Conservation (phyloP, 2,329 filamentous ascomycete species). For the Cladobotryum mycophilum region DNA sequence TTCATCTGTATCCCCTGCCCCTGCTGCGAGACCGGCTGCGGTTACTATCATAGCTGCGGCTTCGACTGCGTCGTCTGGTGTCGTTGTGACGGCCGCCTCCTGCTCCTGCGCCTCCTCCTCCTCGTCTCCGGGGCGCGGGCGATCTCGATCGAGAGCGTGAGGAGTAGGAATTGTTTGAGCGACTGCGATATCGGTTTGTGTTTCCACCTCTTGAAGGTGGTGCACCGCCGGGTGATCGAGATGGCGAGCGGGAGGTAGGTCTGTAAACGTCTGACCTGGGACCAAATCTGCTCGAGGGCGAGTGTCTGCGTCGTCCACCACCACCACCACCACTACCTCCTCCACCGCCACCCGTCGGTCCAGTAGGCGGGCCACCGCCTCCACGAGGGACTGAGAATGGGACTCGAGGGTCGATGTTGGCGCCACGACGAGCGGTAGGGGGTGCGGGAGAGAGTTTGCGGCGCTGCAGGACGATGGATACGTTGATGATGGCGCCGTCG, state of each 20-base stretch:
- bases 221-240: conserved; percentile 38
- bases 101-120: conserved; percentile 4
- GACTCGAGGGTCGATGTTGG: conserved; percentile 48
- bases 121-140: conserved; percentile 29
- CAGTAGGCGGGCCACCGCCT: conserved; percentile 24
- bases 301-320: conserved; percentile 31
- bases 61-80: conserved; percentile 40
- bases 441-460: conserved; percentile 77
- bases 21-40: conserved; percentile 34
- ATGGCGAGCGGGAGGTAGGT: conserved; percentile 48
- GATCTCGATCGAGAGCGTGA: conserved; percentile 45
- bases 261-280: conserved; percentile 53
- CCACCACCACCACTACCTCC: conserved; percentile 30
- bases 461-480: conserved; percentile 81
- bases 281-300: conserved; percentile 33
- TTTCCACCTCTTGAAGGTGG: conserved; percentile 25
- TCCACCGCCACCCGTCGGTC: conserved; percentile 20
- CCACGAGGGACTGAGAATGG: conserved; percentile 28
- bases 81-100: conserved; percentile 16
- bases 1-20: conserved; percentile 29
- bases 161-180: conserved; percentile 38
- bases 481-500: conserved; percentile 74
- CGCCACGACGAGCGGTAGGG: conserved; percentile 59
- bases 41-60: conserved; percentile 40
- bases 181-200: conserved; percentile 37